Evolutionary conservation across 352 stramenopile species (phyloP).

Genomic region (Phytophthora quininea): DNA sequence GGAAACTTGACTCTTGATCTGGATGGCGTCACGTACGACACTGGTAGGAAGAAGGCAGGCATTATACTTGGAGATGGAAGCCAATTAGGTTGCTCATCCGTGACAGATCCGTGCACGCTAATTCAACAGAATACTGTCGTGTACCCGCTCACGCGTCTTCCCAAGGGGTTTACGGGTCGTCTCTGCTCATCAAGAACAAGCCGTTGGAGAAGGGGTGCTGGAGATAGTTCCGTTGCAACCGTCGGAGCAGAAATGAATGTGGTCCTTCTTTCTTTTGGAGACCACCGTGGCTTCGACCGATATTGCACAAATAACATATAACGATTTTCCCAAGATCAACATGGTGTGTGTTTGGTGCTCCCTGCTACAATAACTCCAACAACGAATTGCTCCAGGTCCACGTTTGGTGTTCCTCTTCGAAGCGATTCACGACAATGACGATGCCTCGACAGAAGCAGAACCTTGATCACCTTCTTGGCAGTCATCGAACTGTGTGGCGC

Average conservation of each 20-base stretch:
- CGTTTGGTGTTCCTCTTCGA: no score
- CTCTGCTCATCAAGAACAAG: constrained; percentile 83
- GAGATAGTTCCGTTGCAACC: constrained; percentile 47
- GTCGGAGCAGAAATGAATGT: constrained; percentile 1
- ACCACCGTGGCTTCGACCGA: background rate
- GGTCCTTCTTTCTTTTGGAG: constrained; percentile 6
- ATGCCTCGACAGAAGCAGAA: no score
- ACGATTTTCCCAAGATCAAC: no score
- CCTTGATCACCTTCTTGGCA: no score
- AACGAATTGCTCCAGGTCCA: no score
- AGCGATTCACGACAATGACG: no score
- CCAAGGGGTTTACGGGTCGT: constrained; percentile 72
- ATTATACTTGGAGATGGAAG: constrained; percentile 74
- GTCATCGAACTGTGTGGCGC: no score
- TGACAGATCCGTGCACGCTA: constrained; percentile 79
- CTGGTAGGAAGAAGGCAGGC: constrained; percentile 69
- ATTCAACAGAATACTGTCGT: constrained; percentile 62
- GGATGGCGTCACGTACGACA: constrained; percentile 53
- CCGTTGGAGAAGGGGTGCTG: constrained; percentile 70
- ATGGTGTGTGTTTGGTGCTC: no score
- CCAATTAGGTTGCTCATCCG: constrained; percentile 73
- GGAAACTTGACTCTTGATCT: constrained; percentile 43
- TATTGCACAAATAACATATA: no score
- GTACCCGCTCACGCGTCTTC: constrained; percentile 70
- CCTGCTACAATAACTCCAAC: no score